Base-by-base conservation (phyloP, 1,284 basidiomycete species). In the Cutaneotrichosporon sp. region DNA sequence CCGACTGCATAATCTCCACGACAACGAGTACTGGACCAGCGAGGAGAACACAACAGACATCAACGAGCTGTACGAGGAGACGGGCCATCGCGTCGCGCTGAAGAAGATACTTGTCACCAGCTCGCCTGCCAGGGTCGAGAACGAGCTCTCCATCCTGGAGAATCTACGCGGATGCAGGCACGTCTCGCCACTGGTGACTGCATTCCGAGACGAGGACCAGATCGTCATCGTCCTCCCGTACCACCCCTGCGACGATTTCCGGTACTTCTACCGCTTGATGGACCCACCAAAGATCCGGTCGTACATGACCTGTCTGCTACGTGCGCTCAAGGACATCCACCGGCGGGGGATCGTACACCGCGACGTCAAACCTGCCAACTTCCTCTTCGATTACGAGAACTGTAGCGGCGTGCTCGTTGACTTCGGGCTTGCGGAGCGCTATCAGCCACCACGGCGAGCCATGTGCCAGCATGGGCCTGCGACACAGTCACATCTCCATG, bases 361-460 rank as follows among this genome's bases (percentile, higher is more conserved):
- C 32, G 94, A 98, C 73, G 90, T 98, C 65, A 98, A 98, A 70
- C 96, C 94, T 16, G 94, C 94, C 57, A 98, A 98, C 74, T 98
- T 98, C 68, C 80, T 98, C 29, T 98, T 89, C 72, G 90, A 98
- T 72, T 86, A 90, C 27, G 81, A 81, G 39, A 87, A 85, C 4
- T 87, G 87, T 2, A 78, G 85, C 6, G 94, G 96, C 10, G 89
- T 88, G 0, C 77, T 99, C 9, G 94, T 91, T 62, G 94, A 98
- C 74, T 97, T 97, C 74, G 94, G 94, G 20, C 80, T 99, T 3
- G 92, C 92, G 8, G 90, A 89, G 77, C 33, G 75, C 5, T 74
- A 77, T 31, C 62, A 65, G 22, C 74, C 74, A 9, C 74, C 75
- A 10, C 64, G 54, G 17, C 64, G 63, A 39, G 72, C 81, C 1